Evolutionary conservation across 371 early-diverging fungal species (phyloP).

Genomic region (Choanephora cucurbitarum): DNA sequence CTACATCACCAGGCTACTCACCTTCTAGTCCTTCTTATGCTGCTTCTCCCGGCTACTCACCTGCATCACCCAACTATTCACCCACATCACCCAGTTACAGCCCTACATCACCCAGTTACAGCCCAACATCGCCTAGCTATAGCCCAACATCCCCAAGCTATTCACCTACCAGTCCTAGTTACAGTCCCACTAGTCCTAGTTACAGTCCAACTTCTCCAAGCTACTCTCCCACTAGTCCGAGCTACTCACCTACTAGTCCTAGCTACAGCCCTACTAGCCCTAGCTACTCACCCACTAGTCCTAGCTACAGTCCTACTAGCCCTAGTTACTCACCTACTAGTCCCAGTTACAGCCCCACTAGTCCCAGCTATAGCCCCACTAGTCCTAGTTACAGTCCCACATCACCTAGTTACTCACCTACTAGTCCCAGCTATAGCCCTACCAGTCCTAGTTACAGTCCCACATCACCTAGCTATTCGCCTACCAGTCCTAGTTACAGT

Average conservation of each 20-base stretch:
- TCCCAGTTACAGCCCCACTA: constrained; percentile 72
- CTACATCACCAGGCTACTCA: constrained; percentile 82
- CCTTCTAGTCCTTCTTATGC: constrained; percentile 65
- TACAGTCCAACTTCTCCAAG: constrained; percentile 78
- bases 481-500: constrained; percentile 75
- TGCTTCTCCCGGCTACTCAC: constrained; percentile 75
- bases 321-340: constrained; percentile 72
- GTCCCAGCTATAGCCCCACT: constrained; percentile 65
- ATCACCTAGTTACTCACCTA: constrained; percentile 74
- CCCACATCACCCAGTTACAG: constrained; percentile 67
- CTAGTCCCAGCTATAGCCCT: constrained; percentile 72
- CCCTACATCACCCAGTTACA: constrained; percentile 62
- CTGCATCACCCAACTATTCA: constrained; percentile 72
- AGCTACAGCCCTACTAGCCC: constrained; percentile 75
- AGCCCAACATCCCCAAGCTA: constrained; percentile 71
- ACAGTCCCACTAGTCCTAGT: constrained; percentile 77
- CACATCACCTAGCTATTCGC: constrained; percentile 70
- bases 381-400: constrained; percentile 64
- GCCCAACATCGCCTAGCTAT: constrained; percentile 70
- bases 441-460: constrained; percentile 65
- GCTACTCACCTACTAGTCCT: constrained; percentile 78
- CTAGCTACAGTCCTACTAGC: constrained; percentile 58
- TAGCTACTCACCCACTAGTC: constrained; percentile 55
- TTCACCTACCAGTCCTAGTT: constrained; percentile 66
- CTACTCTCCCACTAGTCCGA: constrained; percentile 76